These are phyloP conservation scores for Cryoendolithus antarcticus DNA, from an alignment of 2,329 filamentous ascomycete genomes.

Conservation along the genomic window DNA sequence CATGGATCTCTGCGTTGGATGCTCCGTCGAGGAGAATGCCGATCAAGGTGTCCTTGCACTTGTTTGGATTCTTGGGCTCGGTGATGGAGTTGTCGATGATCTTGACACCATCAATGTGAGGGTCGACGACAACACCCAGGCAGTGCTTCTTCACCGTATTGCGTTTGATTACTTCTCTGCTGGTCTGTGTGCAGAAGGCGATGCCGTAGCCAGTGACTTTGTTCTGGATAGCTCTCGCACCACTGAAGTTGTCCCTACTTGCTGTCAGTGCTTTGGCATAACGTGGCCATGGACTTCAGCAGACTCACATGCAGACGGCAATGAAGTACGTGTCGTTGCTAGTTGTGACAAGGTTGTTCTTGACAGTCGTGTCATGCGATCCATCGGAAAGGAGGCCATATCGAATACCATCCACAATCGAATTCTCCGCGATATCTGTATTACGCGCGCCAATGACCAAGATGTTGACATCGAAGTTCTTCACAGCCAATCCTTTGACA, in stretches of 20 bases:
- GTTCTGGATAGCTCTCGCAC: conserved; percentile 20
- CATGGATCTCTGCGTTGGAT: conserved; percentile 15
- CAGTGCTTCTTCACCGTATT: conserved; percentile 24
- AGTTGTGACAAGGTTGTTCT: conserved; percentile 19
- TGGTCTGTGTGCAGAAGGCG: conserved; percentile 27
- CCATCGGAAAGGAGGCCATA: conserved; percentile 29
- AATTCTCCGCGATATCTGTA: conserved; percentile 18
- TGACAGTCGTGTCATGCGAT: conserved; percentile 19
- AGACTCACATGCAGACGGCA: conserved; percentile 27
- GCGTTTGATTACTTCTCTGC: conserved; percentile 19
- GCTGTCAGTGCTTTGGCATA: too few relatives aligned
- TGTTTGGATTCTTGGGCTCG: conserved; percentile 8
- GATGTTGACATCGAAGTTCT: conserved; percentile 26
- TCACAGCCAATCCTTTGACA: conserved; percentile 24
- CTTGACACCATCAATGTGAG: conserved; percentile 18
- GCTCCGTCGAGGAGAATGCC: conserved; percentile 22
- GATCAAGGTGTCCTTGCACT: too few relatives aligned
- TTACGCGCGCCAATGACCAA: conserved; percentile 25
- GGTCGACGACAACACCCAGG: conserved; percentile 24
- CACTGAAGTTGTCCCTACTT: conserved; percentile 24
- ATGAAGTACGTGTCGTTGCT: conserved; percentile 13
- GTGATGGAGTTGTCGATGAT: conserved; percentile 22
- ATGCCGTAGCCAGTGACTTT: conserved; percentile 20
- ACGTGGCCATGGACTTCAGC: too few relatives aligned
- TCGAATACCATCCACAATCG: conserved; percentile 14